Evolutionary conservation across 164 flowering plant genomes (phyloP).

Genomic region (Piper longum): DNA sequence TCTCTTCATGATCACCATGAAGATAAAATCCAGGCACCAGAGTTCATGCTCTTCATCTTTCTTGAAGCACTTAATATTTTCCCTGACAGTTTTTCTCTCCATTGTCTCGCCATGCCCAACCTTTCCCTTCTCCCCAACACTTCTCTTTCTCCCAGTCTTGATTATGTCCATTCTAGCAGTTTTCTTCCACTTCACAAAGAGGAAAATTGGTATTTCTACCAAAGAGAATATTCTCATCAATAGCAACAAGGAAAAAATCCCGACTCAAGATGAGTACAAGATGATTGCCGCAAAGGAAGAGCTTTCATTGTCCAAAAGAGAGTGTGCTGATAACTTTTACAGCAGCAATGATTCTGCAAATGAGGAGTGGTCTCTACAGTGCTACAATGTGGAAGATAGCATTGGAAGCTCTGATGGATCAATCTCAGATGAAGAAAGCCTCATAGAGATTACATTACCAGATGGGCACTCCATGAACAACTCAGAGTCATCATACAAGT

Average conservation of each 20-base stretch:
- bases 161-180: slow-evolving; percentile 19
- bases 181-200: slow-evolving; percentile 23
- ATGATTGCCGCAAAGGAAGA: not conserved
- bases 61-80: slow-evolving; percentile 2
- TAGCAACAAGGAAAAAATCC: not conserved
- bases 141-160: slow-evolving; percentile 20
- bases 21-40: not conserved
- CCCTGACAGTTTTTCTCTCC: slow-evolving; percentile 8
- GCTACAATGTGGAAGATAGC: slow-evolving; percentile 11
- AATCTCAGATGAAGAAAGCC: slow-evolving; percentile 55
- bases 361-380: slow-evolving; percentile 25
- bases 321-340: slow-evolving; percentile 20
- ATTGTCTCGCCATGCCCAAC: slow-evolving; percentile 9
- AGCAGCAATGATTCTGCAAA: slow-evolving; percentile 42
- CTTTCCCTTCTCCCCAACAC: slow-evolving; percentile 19
- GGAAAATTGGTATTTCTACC: slow-evolving; percentile 10
- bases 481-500: slow-evolving; percentile 5
- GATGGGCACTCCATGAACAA: slow-evolving; percentile 30
- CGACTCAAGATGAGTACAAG: not conserved
- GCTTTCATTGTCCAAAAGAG: slow-evolving; percentile 20
- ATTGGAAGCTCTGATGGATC: slow-evolving; percentile 20
- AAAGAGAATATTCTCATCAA: slow-evolving; percentile 6
- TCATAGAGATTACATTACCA: slow-evolving; percentile 69
- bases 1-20: not conserved
- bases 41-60: not conserved